Evolutionary conservation across 768 basidiomycete species (phyloP), one percentile per base, ranked within the genome.

Genomic region (Boletus fagicola): DNA sequence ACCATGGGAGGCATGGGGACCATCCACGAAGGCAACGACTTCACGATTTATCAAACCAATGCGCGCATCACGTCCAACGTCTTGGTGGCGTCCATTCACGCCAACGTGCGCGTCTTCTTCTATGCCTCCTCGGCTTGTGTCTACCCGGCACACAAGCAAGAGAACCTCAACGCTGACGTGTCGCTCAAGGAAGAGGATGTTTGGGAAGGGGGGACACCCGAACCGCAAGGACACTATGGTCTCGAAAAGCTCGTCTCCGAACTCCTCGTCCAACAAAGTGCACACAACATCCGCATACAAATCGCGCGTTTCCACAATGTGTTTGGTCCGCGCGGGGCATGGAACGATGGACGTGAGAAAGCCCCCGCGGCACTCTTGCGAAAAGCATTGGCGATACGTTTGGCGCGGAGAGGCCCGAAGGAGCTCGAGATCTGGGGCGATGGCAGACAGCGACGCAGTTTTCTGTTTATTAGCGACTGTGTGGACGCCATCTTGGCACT

Each of bases 1-100:
- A 80, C 74, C 22, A 84, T 83, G 83, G 84, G 83, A 4, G 84
- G 84, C 0, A 86, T 86, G 85, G 84, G 84, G 2, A 77, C 77
- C 0, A 86, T 85, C 46, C 83, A 85, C 59, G 62, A 69, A 5
- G 69, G 63, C 0, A 85, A 85, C 63, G 79, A 82, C 48, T 70
- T 77, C 43, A 56, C 58, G 18, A 81, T 84, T 28, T 86, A 84
- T 59, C 54, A 62, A 7, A 72, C 78, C 26, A 85, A 86, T 56
- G 74, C 80, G 24, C 38, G 56, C 6, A 84, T 85, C 76, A 82
- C 80, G 1, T 47, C 73, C 11, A 80, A 82, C 52, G 51, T 85
- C 35, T 62, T 85, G 33, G 36, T 61, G 1, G 80, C 81, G 0
- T 72, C 74, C 47, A 53, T 72, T 16, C 61, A 65, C 9, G 72